Evolutionary conservation across 345 rosid species (phyloP).

Genomic region (Geranium brycei): DNA sequence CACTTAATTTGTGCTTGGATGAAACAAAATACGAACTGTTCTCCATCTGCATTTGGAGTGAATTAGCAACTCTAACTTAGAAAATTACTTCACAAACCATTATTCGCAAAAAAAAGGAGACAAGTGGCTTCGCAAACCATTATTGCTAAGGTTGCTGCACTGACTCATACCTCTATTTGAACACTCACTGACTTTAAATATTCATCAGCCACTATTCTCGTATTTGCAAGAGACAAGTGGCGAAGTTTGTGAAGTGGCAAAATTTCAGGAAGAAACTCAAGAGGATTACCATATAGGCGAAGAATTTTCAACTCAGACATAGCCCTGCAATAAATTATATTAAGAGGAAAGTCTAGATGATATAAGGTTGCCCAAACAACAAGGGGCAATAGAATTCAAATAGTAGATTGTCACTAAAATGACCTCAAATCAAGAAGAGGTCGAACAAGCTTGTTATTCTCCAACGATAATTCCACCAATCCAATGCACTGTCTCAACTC

Average conservation of each 20-base stretch:
- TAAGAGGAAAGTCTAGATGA: conserved; percentile 22
- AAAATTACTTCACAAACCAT: conserved; percentile 4
- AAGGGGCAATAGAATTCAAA: conserved; percentile 8
- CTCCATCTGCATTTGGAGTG: conserved; percentile 53
- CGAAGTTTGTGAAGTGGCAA: conserved; percentile 78
- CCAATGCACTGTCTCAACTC: conserved; percentile 83
- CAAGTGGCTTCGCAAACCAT: too few relatives aligned
- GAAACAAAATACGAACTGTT: conserved; percentile 87
- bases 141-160: not conserved
- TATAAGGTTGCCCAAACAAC: not conserved
- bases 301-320: conserved; percentile 78
- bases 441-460: conserved; percentile 84
- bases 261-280: conserved; percentile 96
- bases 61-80: conserved; percentile 9
- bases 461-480: conserved; percentile 79
- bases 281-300: conserved; percentile 88
- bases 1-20: conserved; percentile 89
- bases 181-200: conserved; percentile 80
- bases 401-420: conserved; percentile 9
- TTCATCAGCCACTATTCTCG: conserved; percentile 85
- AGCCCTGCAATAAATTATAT: conserved; percentile 49
- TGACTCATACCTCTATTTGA: conserved; percentile 65
- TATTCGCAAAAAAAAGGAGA: too few relatives aligned
- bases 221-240: conserved; percentile 84
- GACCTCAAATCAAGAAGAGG: conserved; percentile 99